phyloP scores from a whole-genome alignment of 345 rosid species.

The Hibiscus tridactylites region DNA sequence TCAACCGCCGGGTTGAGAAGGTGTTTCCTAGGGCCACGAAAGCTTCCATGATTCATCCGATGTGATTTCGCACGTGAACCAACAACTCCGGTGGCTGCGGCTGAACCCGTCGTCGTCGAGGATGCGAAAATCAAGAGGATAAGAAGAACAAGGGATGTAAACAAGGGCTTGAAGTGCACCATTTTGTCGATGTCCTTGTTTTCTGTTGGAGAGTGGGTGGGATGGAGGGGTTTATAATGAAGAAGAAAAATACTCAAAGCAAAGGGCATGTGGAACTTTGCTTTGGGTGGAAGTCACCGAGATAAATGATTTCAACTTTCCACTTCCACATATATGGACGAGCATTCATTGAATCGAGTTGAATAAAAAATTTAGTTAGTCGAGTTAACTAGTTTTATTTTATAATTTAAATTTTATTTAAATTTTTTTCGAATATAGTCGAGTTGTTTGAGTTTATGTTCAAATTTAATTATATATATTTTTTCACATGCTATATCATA shows the following conservation, averaged over 20 bases:
- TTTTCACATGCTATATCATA: too few relatives aligned
- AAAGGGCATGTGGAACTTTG: conserved; percentile 7
- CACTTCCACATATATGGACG: not conserved
- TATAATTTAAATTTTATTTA: too few relatives aligned
- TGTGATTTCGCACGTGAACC: not conserved
- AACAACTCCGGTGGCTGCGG: conserved; percentile 11
- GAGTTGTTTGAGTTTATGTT: too few relatives aligned
- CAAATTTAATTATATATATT: too few relatives aligned
- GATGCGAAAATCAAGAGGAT: conserved; percentile 22
- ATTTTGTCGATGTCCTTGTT: not conserved
- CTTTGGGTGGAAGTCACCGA: conserved; percentile 19
- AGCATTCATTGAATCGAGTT: too few relatives aligned
- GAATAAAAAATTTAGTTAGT: too few relatives aligned
- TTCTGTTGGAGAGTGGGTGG: not conserved
- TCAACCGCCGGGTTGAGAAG: conserved; percentile 24
- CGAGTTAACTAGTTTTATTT: too few relatives aligned
- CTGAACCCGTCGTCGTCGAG: not conserved
- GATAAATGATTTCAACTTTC: conserved; percentile 1
- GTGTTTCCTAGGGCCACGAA: conserved; percentile 33
- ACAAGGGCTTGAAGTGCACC: conserved; percentile 12
- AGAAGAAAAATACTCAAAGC: not conserved
- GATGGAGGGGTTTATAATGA: conserved; percentile 1
- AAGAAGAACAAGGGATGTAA: conserved; percentile 13
- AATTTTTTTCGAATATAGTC: too few relatives aligned
- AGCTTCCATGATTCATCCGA: conserved; percentile 33